Evolutionary conservation across 352 stramenopile species (phyloP).

Genomic region (Phytopythium vexans): DNA sequence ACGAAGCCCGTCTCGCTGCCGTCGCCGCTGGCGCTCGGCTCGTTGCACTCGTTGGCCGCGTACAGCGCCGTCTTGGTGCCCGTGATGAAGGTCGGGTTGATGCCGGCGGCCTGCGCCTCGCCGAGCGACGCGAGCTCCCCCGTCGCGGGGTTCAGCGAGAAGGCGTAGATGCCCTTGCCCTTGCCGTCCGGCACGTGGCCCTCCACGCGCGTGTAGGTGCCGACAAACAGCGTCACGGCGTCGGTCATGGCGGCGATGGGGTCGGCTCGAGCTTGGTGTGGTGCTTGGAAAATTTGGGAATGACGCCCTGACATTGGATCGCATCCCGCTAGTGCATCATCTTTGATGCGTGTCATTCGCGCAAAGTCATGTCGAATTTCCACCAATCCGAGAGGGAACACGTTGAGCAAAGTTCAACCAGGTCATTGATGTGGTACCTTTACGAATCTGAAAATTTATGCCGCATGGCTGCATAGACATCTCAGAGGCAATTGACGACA

Average conservation of each 20-base stretch:
- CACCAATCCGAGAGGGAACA: no score
- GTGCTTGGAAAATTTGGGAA: slow-evolving; percentile 6
- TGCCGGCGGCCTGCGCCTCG: slow-evolving; percentile 43
- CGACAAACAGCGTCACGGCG: slow-evolving; percentile 60
- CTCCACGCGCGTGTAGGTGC: slow-evolving; percentile 84
- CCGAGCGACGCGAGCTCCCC: slow-evolving; percentile 45
- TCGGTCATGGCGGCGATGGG: slow-evolving; percentile 4
- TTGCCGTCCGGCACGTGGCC: slow-evolving; percentile 68
- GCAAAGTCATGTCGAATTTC: no score
- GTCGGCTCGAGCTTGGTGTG: slow-evolving; percentile 1
- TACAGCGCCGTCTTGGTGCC: slow-evolving; percentile 46
- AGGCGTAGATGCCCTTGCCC: slow-evolving; percentile 68
- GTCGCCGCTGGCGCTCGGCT: slow-evolving; percentile 23
- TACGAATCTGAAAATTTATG: slow-evolving; percentile 4
- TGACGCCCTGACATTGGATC: slow-evolving; percentile 5
- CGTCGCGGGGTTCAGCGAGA: slow-evolving; percentile 47
- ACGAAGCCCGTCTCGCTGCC: slow-evolving; percentile 55
- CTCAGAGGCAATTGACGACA: no score
- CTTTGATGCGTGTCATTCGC: no score
- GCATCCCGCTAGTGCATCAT: no score
- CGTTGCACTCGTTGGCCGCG: slow-evolving; percentile 67
- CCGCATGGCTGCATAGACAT: no score
- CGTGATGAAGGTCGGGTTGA: slow-evolving; percentile 70
- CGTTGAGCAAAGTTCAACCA: no score
- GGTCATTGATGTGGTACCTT: no score